A percentile compares a stretch with the other conserved stretches of the same genome.
Evolutionary conservation across 768 basidiomycete species (phyloP).

Genomic region (Epithele typhae): DNA sequence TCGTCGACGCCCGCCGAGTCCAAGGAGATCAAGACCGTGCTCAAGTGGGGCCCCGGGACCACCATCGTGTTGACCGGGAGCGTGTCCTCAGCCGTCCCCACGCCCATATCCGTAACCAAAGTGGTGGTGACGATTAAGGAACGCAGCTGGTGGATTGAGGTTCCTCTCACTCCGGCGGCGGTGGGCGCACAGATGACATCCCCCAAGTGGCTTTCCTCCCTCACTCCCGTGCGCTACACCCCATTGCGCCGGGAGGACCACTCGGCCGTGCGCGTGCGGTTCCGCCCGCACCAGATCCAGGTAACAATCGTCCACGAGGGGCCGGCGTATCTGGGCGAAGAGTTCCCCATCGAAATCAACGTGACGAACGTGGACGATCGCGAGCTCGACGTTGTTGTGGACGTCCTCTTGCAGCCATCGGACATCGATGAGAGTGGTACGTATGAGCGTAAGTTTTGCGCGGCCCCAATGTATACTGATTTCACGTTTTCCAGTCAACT

Average conservation of each 20-base stretch:
- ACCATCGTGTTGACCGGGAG: conserved; percentile 59
- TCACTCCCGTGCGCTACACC: conserved; percentile 50
- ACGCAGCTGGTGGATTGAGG: conserved; percentile 62
- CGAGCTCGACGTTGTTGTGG: conserved; percentile 62
- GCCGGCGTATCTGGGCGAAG: conserved; percentile 80
- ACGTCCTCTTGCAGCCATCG: conserved; percentile 71
- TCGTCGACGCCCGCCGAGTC: conserved; percentile 10
- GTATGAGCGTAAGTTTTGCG: conserved; percentile 27
- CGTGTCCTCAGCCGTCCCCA: conserved; percentile 46
- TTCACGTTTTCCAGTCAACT: conserved; percentile 45
- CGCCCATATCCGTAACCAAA: conserved; percentile 53
- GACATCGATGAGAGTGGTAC: conserved; percentile 70
- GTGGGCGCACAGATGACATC: conserved; percentile 22
- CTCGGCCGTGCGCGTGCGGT: conserved; percentile 50
- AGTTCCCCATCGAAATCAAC: conserved; percentile 66
- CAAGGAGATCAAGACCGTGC: conserved; percentile 31
- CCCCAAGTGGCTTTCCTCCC: conserved; percentile 54
- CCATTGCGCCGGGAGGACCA: conserved; percentile 44
- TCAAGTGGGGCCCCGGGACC: conserved; percentile 57
- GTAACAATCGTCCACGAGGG: conserved; percentile 53
- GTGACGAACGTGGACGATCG: conserved; percentile 70
- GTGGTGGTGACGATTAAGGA: conserved; percentile 51
- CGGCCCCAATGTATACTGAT: neutral
- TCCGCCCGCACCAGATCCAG: conserved; percentile 54
- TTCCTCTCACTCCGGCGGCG: conserved; percentile 43